Percentiles rank a stretch among this genome's conserved stretches.
Conservation (phyloP, 805 yeast genomes). For the Cyberlindnera japonica region DNA sequence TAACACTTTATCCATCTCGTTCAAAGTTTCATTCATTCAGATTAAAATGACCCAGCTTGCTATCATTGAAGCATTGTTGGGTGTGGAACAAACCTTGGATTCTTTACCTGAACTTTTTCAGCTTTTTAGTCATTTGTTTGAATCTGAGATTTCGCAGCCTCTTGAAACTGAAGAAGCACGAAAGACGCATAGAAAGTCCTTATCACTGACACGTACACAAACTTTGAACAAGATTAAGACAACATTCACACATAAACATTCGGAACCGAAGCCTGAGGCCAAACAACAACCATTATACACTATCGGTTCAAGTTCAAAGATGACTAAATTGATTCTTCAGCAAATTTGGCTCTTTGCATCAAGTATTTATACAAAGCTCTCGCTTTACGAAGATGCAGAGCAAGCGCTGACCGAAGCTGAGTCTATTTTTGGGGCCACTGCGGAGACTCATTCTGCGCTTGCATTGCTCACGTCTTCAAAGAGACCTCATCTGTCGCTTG, state of each 20-base stretch:
- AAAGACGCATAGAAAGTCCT: conserved; percentile 14
- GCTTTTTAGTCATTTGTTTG: conserved; percentile 49
- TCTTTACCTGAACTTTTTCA: conserved; percentile 63
- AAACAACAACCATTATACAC: conserved; percentile 1
- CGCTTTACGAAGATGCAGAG: conserved; percentile 55
- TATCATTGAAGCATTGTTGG: conserved; percentile 58
- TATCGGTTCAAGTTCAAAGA: conserved; percentile 7
- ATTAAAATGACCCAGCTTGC: conserved; percentile 74
- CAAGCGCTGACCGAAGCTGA: conserved; percentile 74
- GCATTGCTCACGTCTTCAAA: conserved; percentile 35
- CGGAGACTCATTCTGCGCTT: conserved; percentile 45
- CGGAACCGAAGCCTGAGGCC: conserved; percentile 27
- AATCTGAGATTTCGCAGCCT: conserved; percentile 22
- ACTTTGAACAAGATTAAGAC: conserved; percentile 22
- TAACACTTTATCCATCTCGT: not conserved
- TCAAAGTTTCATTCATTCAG: conserved; percentile 44
- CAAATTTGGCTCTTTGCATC: conserved; percentile 75
- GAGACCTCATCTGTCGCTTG: conserved; percentile 43
- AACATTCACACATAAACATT: conserved; percentile 9
- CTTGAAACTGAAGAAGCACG: not conserved
- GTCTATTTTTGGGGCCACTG: conserved; percentile 40
- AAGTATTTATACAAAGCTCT: conserved; percentile 55
- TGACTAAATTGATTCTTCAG: conserved; percentile 39
- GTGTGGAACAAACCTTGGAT: conserved; percentile 56
- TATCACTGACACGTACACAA: conserved; percentile 16